phyloP scores from a whole-genome alignment of 495 filamentous ascomycete genomes.

The Talaromyces liani region DNA sequence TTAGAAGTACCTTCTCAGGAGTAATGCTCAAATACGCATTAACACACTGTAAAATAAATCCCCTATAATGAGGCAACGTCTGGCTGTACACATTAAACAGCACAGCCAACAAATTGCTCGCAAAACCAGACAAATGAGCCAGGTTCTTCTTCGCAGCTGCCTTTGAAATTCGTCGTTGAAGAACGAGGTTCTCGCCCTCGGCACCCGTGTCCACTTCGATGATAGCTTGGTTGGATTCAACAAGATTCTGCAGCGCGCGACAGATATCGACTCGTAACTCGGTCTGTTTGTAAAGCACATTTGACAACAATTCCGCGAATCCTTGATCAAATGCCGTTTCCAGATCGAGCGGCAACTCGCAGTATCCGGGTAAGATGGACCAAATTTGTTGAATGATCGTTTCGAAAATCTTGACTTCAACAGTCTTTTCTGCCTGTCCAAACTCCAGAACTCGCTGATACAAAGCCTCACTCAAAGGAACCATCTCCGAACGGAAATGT shows the following conservation, averaged over 20 bases:
- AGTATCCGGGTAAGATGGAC: conserved; percentile 92
- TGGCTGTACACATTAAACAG: conserved; percentile 97
- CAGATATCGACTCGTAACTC: conserved; percentile 83
- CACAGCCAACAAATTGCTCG: conserved; percentile 84
- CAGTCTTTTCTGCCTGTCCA: conserved; percentile 70
- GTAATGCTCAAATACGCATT: conserved; percentile 90
- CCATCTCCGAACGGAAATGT: conserved; percentile 79
- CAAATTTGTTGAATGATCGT: conserved; percentile 93
- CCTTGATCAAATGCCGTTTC: conserved; percentile 67
- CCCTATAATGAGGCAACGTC: conserved; percentile 85
- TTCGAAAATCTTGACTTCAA: conserved; percentile 96
- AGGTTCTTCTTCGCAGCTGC: conserved; percentile 68
- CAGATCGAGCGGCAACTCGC: conserved; percentile 80
- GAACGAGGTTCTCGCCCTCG: conserved; percentile 61
- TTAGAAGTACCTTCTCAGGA: conserved; percentile 53
- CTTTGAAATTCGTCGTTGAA: conserved; percentile 68
- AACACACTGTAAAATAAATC: conserved; percentile 84
- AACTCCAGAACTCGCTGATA: conserved; percentile 83
- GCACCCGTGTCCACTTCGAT: conserved; percentile 49
- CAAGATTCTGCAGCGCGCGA: conserved; percentile 71
- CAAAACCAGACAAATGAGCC: conserved; percentile 64
- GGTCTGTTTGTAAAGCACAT: conserved; percentile 84
- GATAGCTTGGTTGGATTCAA: conserved; percentile 85
- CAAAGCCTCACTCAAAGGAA: conserved; percentile 82
- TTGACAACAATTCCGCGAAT: conserved; percentile 89